A percentile compares a stretch with the other conserved stretches of the same genome.
phyloP scores from a whole-genome alignment of 2,329 filamentous ascomycete species.

The Tolypocladium inflatum region DNA sequence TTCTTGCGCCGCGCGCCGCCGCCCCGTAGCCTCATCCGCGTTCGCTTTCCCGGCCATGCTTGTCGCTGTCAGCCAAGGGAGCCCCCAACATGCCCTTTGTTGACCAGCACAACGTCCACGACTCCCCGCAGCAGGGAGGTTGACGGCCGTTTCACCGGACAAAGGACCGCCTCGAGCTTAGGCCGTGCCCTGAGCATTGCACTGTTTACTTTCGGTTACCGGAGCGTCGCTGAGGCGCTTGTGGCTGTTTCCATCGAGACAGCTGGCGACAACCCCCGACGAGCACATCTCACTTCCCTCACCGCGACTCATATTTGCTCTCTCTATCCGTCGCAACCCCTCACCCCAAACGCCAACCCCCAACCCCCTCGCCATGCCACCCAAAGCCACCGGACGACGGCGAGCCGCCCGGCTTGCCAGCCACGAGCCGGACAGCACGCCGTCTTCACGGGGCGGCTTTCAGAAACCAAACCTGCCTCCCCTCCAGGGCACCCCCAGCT shows the following conservation, averaged over 20 bases:
- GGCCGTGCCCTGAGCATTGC: not conserved
- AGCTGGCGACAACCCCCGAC: not conserved
- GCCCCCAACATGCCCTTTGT: slow-evolving; percentile 16
- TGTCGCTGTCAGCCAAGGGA: not conserved
- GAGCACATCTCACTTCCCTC: not conserved
- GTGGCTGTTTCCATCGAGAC: not conserved
- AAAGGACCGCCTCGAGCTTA: not conserved
- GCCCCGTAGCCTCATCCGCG: not conserved
- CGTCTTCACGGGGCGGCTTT: slow-evolving; percentile 6
- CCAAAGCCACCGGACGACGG: slow-evolving; percentile 4
- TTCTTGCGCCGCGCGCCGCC: not conserved
- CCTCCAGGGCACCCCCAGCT: slow-evolving; percentile 22
- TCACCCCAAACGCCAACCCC: not conserved
- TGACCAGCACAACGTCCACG: slow-evolving; percentile 5
- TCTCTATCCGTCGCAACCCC: not conserved
- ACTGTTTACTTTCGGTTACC: not conserved
- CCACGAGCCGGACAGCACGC: slow-evolving; percentile 4
- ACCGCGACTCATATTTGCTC: not conserved
- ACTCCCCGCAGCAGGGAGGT: slow-evolving; percentile 5
- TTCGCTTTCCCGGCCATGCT: not conserved
- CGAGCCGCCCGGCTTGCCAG: slow-evolving; percentile 1
- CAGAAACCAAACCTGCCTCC: slow-evolving; percentile 15
- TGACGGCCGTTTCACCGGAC: not conserved
- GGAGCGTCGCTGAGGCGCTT: not conserved
- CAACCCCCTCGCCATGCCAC: slow-evolving; percentile 7